Percentiles rank a stretch among this genome's conserved stretches.
These are phyloP conservation scores for Ligustrum vulgare DNA, from an alignment of 257 asterid genomes.

Conservation along the genomic window DNA sequence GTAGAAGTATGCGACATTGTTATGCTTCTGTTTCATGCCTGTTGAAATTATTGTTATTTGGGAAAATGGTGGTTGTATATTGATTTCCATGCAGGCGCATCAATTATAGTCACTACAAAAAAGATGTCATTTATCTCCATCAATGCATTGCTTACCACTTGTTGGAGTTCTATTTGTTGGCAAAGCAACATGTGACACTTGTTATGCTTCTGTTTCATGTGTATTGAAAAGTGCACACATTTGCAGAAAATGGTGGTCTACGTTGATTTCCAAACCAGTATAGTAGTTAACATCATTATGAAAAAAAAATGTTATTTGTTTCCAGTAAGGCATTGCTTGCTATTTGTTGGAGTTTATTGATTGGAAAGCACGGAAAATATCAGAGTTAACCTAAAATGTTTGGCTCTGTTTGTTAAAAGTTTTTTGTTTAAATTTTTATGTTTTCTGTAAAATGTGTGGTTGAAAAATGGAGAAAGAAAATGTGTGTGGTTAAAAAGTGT, in stretches of 20 bases:
- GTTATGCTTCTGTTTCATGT: not conserved
- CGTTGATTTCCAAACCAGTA: not conserved
- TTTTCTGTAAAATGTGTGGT: too few species aligned
- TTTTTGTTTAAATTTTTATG: too few species aligned
- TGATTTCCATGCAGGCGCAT: not conserved
- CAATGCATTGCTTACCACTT: not conserved
- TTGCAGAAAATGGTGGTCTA: not conserved
- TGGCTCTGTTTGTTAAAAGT: too few species aligned
- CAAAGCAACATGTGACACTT: not conserved
- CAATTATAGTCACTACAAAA: not conserved
- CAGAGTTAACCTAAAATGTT: not conserved
- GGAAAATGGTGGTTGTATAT: not conserved
- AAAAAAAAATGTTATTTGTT: not conserved
- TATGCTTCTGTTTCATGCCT: not conserved
- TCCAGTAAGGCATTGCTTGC: not conserved
- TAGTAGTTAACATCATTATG: not conserved
- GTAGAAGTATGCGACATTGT: not conserved
- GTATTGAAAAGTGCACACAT: not conserved
- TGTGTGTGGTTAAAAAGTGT: too few species aligned
- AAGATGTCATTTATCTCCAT: not conserved
- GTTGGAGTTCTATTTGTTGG: constrained; percentile 7
- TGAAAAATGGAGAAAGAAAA: too few species aligned
- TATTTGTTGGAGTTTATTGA: not conserved
- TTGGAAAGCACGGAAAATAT: constrained; percentile 1
- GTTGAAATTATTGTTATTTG: constrained; percentile 10